phyloP scores from a whole-genome alignment of 129 eudicot genomes.

The Pittosporum tobira region DNA sequence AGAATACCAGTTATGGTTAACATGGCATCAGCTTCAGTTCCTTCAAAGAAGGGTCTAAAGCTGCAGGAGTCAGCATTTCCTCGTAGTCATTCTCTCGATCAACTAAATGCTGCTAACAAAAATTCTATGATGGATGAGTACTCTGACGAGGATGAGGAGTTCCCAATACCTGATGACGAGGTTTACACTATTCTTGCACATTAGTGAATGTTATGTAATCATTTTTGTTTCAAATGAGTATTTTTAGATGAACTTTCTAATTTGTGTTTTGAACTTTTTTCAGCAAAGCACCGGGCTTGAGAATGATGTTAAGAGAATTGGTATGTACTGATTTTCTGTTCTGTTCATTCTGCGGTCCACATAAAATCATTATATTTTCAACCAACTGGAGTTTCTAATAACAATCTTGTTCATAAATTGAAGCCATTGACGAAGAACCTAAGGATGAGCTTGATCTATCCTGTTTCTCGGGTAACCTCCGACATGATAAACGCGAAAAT shows the following conservation, averaged over 20 bases:
- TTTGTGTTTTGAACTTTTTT: constrained; percentile 16
- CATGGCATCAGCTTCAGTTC: constrained; percentile 72
- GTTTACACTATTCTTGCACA: constrained; percentile 20
- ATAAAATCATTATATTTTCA: background rate
- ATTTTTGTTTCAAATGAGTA: background rate
- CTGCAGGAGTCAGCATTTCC: constrained; percentile 38
- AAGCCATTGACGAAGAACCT: constrained; percentile 76
- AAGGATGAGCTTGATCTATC: constrained; percentile 69
- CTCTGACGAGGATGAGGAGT: constrained; percentile 94
- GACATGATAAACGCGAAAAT: constrained; percentile 66
- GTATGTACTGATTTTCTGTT: constrained; percentile 20
- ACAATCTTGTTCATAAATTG: constrained; percentile 15
- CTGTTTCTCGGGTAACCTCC: constrained; percentile 79
- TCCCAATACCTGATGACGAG: constrained; percentile 72
- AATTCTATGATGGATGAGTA: constrained; percentile 77
- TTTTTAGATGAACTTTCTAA: constrained; percentile 2
- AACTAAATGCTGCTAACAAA: constrained; percentile 37
- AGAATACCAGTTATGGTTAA: constrained; percentile 97
- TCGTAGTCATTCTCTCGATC: constrained; percentile 65
- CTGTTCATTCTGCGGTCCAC: background rate
- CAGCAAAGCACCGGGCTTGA: constrained; percentile 43
- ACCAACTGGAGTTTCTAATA: constrained; percentile 5
- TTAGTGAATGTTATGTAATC: background rate
- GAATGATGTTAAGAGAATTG: constrained; percentile 47
- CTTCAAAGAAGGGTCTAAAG: constrained; percentile 53